Evolutionary conservation across 495 filamentous ascomycete species (phyloP).

Genomic region (Pseudevernia furfuracea): DNA sequence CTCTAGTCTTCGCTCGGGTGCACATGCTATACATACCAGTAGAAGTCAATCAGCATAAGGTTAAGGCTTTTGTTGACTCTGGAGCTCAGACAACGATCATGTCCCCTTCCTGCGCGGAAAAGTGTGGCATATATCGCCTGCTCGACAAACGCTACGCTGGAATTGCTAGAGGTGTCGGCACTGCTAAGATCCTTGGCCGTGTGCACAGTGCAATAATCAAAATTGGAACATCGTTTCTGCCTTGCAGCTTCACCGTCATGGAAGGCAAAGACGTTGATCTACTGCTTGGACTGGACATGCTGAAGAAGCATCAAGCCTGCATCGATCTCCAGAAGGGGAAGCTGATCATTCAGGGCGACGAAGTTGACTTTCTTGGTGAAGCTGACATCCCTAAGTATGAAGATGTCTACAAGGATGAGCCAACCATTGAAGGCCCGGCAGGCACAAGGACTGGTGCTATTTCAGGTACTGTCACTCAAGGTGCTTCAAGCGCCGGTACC

Average conservation of each 20-base stretch:
- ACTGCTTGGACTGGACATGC: slow-evolving; percentile 89
- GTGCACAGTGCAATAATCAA: slow-evolving; percentile 91
- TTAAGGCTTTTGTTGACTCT: slow-evolving; percentile 97
- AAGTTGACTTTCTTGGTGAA: slow-evolving; percentile 84
- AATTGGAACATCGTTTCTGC: slow-evolving; percentile 79
- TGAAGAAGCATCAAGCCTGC: slow-evolving; percentile 85
- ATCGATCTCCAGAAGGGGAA: slow-evolving; percentile 77
- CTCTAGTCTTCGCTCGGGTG: slow-evolving; percentile 78
- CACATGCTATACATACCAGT: slow-evolving; percentile 95
- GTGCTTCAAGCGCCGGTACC: background rate
- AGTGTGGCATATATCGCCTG: slow-evolving; percentile 95
- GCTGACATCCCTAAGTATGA: slow-evolving; percentile 84
- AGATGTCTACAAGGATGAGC: slow-evolving; percentile 66
- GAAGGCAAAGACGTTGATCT: slow-evolving; percentile 97
- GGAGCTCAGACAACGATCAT: slow-evolving; percentile 98
- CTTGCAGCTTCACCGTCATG: slow-evolving; percentile 99
- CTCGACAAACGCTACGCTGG: slow-evolving; percentile 87
- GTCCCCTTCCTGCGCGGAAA: slow-evolving; percentile 84
- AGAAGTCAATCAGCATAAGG: slow-evolving; percentile 81
- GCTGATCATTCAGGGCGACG: slow-evolving; percentile 77
- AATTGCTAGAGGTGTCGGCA: slow-evolving; percentile 87
- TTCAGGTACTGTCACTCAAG: slow-evolving; percentile 70
- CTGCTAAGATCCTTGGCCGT: slow-evolving; percentile 85
- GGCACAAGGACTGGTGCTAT: slow-evolving; percentile 78
- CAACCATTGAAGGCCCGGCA: slow-evolving; percentile 74